Evolutionary conservation across 1,284 basidiomycete genomes (phyloP), one percentile per base, ranked within the genome.

Genomic region (Malassezia restricta): DNA sequence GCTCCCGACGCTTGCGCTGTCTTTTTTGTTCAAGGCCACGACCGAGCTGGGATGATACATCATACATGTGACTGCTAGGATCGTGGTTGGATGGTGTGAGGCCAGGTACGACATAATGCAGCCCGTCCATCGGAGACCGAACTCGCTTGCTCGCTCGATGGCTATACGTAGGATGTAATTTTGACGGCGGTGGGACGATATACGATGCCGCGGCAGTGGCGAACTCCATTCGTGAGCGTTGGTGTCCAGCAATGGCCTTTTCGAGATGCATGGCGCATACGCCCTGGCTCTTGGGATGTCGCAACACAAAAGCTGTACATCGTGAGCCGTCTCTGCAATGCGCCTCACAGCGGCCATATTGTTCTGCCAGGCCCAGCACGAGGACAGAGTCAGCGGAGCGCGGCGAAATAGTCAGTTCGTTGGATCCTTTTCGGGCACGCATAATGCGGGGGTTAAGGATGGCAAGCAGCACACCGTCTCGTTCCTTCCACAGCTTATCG

Each of bases 331-430:
- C 87, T 39, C 81, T 79, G 30, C 58, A 56, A 38, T 78, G 71
- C 5, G 86, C 87, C 2, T 76, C 77, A 69, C 92, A 98, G 75
- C 82, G 82, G 0, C 87, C 86, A 2, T 95, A 78, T 71, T 96
- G 88, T 30, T 79, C 79, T 3, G 88, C 80, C n/a, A 83, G 80
- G 0, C 92, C 92, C 45, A 98, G 82, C 32, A 87, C 77, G n/a
- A 82, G 79, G 42, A 94, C 83, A 3, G 86, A 84, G 3, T 82
- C 79, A 0, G 81, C 83, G 0, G 83, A 85, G 43, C 83, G 82
- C 0, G 92, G 92, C 0, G 87, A 91, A 43, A 98, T 74, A 0
- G 87, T 87, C 6, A 96, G 80, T 24, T 90, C 82, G 61, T 91
- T 88, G 38, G 80, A 44, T 11, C 30, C 38, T 37, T 50, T 46